Conservation (phyloP, 371 early-diverging fungal species). For the Syncephalastrum contaminatum region DNA sequence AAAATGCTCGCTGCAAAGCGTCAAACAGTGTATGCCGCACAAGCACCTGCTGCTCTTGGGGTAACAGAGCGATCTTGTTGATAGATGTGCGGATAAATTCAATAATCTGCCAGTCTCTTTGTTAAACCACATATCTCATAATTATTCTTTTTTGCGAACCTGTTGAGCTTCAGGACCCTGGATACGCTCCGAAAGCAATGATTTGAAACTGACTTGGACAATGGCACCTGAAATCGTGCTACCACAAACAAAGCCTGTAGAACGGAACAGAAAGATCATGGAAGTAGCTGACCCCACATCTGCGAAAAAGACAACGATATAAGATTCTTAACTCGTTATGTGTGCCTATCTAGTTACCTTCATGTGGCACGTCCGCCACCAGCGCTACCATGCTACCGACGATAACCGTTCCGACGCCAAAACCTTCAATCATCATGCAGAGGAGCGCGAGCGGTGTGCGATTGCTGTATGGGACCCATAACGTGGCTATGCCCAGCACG, state of each 20-base stretch:
- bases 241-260: conserved; percentile 46
- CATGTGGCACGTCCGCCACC: conserved; percentile 35
- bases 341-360: conserved; percentile 17
- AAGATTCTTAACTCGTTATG: not conserved
- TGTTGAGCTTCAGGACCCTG: conserved; percentile 36
- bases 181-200: conserved; percentile 19
- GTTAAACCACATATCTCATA: not conserved
- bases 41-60: conserved; percentile 17
- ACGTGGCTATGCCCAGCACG: conserved; percentile 4
- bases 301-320: not conserved
- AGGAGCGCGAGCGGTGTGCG: conserved; percentile 15
- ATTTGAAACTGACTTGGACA: conserved; percentile 40
- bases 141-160: conserved; percentile 9
- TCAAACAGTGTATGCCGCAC: conserved; percentile 14
- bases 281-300: conserved; percentile 48
- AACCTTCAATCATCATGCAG: conserved; percentile 42
- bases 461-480: conserved; percentile 10
- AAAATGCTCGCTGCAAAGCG: conserved; percentile 16
- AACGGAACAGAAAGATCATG: conserved; percentile 48
- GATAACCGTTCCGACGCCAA: conserved; percentile 36
- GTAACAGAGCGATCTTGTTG: conserved; percentile 27
- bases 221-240: conserved; percentile 39
- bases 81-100: conserved; percentile 40
- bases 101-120: conserved; percentile 16
- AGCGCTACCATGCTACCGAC: conserved; percentile 50